These are phyloP conservation scores for Aspergillus ostianus DNA, from an alignment of 495 filamentous ascomycete species.

Conservation along the genomic window DNA sequence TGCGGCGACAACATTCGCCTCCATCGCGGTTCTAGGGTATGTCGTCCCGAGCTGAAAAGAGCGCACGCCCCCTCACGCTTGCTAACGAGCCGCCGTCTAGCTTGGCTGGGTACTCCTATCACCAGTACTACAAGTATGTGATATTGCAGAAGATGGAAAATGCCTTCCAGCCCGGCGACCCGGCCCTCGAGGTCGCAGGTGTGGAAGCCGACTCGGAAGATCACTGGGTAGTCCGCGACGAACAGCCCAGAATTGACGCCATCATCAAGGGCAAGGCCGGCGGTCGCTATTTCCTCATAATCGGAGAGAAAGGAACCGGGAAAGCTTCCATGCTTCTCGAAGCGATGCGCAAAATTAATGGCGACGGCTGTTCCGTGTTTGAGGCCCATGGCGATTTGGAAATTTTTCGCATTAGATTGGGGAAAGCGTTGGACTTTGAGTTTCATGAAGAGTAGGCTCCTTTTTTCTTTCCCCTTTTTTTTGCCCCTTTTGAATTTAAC, in stretches of 20 bases:
- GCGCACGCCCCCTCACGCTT: background rate
- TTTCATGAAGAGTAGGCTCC: constrained; percentile 62
- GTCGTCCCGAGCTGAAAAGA: constrained; percentile 26
- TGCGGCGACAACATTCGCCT: constrained; percentile 83
- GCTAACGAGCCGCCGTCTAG: constrained; percentile 34
- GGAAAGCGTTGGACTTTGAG: constrained; percentile 92
- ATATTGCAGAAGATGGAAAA: constrained; percentile 88
- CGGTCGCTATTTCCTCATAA: constrained; percentile 89
- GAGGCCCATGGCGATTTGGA: constrained; percentile 94
- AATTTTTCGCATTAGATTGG: constrained; percentile 88
- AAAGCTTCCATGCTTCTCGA: constrained; percentile 95
- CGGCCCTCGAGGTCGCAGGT: constrained; percentile 85
- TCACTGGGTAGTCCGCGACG: constrained; percentile 78
- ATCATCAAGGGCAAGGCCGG: constrained; percentile 67
- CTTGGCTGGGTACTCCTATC: constrained; percentile 80
- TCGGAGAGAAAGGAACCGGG: constrained; percentile 94
- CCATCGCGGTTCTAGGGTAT: constrained; percentile 74
- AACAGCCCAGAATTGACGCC: constrained; percentile 73
- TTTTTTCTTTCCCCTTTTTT: too few species aligned
- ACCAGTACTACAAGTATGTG: constrained; percentile 82
- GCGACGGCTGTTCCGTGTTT: constrained; percentile 85
- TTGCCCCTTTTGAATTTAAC: background rate
- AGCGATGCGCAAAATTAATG: constrained; percentile 87
- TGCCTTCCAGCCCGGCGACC: constrained; percentile 91
- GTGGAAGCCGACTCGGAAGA: constrained; percentile 59